phyloP scores from a whole-genome alignment of 139 green algal genomes.

The Micractinium sp. region DNA sequence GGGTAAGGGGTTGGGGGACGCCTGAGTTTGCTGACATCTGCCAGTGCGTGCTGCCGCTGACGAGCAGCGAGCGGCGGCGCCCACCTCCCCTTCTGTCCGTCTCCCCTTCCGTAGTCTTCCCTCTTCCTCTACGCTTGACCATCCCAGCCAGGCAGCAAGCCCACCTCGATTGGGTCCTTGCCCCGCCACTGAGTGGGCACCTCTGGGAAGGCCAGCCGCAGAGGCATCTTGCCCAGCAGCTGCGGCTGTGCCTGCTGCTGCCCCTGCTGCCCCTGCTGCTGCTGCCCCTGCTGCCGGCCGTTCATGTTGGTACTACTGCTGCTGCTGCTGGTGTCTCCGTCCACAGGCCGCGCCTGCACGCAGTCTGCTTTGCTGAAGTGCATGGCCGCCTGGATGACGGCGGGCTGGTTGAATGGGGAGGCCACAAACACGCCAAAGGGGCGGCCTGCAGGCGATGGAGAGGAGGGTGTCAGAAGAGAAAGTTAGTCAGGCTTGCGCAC shows the following conservation, averaged over 20 bases:
- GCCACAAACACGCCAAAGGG: constrained; percentile 27
- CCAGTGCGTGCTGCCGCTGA: no score
- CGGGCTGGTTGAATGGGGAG: constrained; percentile 13
- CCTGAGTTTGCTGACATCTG: no score
- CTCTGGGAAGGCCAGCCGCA: constrained; percentile 33
- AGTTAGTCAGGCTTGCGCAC: no score
- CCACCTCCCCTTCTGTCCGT: no score
- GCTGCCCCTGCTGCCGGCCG: background rate
- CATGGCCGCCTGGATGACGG: constrained; percentile 7
- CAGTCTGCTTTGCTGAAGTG: constrained; percentile 22
- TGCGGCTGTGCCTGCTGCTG: background rate
- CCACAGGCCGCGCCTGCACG: background rate
- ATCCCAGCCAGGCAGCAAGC: no score
- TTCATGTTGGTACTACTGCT: background rate
- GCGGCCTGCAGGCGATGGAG: background rate
- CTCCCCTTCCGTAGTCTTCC: no score
- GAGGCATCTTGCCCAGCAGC: constrained; percentile 27
- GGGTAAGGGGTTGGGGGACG: no score
- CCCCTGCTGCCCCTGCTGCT: background rate
- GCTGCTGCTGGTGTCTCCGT: background rate
- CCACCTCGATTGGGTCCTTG: constrained; percentile 56
- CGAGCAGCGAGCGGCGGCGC: no score
- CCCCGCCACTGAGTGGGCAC: constrained; percentile 20
- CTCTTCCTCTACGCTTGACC: no score
- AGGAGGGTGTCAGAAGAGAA: background rate